Conservation (phyloP, 2,329 filamentous ascomycete species). For the Aureobasidium sp. region DNA sequence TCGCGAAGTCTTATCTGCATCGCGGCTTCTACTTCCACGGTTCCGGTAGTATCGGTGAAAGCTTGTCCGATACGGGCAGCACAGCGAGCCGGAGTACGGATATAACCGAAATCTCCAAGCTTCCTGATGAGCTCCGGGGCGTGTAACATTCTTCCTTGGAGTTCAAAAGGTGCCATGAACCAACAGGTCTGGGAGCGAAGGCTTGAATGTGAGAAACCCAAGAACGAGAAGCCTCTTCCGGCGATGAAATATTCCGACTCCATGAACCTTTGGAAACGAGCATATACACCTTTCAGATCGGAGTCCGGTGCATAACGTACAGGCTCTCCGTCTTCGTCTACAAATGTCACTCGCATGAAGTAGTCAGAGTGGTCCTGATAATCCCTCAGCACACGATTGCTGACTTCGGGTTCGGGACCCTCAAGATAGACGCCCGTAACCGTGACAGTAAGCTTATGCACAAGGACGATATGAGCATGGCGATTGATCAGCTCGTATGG, state of each 20-base stretch:
- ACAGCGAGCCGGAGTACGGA: slow-evolving; percentile 48
- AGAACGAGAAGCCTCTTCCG: slow-evolving; percentile 55
- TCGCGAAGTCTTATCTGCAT: slow-evolving; percentile 20
- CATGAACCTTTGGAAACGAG: slow-evolving; percentile 55
- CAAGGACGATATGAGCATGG: slow-evolving; percentile 27
- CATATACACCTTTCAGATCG: slow-evolving; percentile 43
- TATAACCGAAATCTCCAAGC: slow-evolving; percentile 44
- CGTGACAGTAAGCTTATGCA: slow-evolving; percentile 31
- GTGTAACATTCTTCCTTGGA: slow-evolving; percentile 25
- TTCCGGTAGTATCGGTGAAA: slow-evolving; percentile 65
- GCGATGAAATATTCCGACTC: slow-evolving; percentile 53
- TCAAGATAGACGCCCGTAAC: slow-evolving; percentile 34
- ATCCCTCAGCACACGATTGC: slow-evolving; percentile 63
- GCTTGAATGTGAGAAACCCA: slow-evolving; percentile 75
- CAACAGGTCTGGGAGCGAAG: slow-evolving; percentile 63
- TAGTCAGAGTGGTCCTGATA: slow-evolving; percentile 51
- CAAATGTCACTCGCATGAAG: slow-evolving; percentile 64
- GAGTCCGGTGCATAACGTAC: slow-evolving; percentile 49
- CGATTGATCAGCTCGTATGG: slow-evolving; percentile 27
- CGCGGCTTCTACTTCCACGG: slow-evolving; percentile 43
- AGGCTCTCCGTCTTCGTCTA: slow-evolving; percentile 62
- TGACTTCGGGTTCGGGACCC: slow-evolving; percentile 50
- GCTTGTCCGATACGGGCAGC: slow-evolving; percentile 55
- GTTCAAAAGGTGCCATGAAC: slow-evolving; percentile 48
- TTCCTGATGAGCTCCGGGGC: slow-evolving; percentile 35